Evolutionary conservation across 2,329 filamentous ascomycete genomes (phyloP).

Genomic region (Tolypocladium ovalisporum): DNA sequence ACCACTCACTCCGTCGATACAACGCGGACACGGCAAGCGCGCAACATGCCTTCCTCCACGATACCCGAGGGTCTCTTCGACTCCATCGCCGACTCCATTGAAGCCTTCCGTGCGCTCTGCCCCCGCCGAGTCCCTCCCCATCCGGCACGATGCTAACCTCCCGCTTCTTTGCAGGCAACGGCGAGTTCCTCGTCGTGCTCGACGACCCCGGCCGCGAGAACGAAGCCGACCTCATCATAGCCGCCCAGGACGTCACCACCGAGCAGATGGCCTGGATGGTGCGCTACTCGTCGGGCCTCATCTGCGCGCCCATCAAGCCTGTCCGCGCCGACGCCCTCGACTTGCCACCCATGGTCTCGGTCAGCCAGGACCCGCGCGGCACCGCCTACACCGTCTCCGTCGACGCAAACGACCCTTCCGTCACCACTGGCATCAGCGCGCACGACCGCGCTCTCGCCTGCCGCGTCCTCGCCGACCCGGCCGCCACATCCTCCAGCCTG

Average conservation of each 20-base stretch:
- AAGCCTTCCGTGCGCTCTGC: constrained; percentile 47
- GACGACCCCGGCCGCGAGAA: constrained; percentile 91
- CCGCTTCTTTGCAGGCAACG: constrained; percentile 41
- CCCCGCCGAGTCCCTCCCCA: not conserved
- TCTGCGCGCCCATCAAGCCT: constrained; percentile 76
- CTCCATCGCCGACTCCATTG: constrained; percentile 52
- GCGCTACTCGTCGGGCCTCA: constrained; percentile 77
- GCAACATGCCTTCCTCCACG: constrained; percentile 36
- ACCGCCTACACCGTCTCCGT: constrained; percentile 92
- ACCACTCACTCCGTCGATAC: not conserved
- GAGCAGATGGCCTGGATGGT: constrained; percentile 95
- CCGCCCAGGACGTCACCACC: constrained; percentile 71
- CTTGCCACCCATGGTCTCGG: constrained; percentile 79
- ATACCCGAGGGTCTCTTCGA: constrained; percentile 47
- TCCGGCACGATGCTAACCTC: constrained; percentile 2
- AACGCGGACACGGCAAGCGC: not conserved
- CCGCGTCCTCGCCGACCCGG: constrained; percentile 60
- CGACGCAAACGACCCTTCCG: constrained; percentile 61
- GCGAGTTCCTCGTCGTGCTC: constrained; percentile 92
- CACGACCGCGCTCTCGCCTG: constrained; percentile 78
- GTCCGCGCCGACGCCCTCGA: constrained; percentile 57
- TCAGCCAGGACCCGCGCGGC: constrained; percentile 68
- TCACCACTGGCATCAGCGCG: constrained; percentile 85
- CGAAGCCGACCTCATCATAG: constrained; percentile 95
- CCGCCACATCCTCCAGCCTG: constrained; percentile 48